These are phyloP conservation scores for Tulasnella sp. DNA, from an alignment of 768 basidiomycete species.

Conservation along the genomic window DNA sequence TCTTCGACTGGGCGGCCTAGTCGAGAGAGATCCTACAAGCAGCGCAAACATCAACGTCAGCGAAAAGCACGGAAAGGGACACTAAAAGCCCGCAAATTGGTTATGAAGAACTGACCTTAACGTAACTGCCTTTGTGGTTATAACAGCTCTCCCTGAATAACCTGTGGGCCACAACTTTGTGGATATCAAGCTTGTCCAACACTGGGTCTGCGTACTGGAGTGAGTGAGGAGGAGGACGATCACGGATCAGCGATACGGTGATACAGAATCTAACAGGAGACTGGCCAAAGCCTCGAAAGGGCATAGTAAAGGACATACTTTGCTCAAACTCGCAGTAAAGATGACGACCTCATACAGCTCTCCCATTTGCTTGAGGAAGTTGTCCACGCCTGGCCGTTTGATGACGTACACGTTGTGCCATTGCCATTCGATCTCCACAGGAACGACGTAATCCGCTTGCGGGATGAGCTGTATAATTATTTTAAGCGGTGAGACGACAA, in stretches of 20 bases:
- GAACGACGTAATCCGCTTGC: conserved; percentile 95
- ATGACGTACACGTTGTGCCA: conserved; percentile 99
- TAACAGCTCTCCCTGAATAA: conserved; percentile 98
- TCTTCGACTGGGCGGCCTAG: conserved; percentile 87
- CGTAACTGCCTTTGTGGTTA: conserved; percentile 97
- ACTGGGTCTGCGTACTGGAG: conserved; percentile 99
- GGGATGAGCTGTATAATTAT: conserved; percentile 56
- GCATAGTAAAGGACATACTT: too few species aligned
- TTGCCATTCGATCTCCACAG: conserved; percentile 97
- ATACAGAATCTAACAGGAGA: not conserved
- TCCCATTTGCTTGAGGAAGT: conserved; percentile 95
- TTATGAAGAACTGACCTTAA: conserved; percentile 53
- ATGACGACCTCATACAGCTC: conserved; percentile 97
- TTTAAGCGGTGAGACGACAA: not conserved
- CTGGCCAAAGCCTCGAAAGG: not conserved
- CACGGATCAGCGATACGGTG: too few species aligned
- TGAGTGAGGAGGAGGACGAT: conserved; percentile 17
- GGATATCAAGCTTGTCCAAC: conserved; percentile 87
- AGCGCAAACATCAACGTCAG: not conserved
- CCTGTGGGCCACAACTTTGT: conserved; percentile 86
- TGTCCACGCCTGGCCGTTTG: conserved; percentile 96
- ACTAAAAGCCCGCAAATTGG: too few species aligned
- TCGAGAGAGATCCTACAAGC: conserved; percentile 83
- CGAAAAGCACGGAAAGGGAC: not conserved
- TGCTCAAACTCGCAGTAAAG: conserved; percentile 95